Evolutionary conservation across 495 filamentous ascomycete species (phyloP).

Genomic region (Penicillium psychrofluorescens): DNA sequence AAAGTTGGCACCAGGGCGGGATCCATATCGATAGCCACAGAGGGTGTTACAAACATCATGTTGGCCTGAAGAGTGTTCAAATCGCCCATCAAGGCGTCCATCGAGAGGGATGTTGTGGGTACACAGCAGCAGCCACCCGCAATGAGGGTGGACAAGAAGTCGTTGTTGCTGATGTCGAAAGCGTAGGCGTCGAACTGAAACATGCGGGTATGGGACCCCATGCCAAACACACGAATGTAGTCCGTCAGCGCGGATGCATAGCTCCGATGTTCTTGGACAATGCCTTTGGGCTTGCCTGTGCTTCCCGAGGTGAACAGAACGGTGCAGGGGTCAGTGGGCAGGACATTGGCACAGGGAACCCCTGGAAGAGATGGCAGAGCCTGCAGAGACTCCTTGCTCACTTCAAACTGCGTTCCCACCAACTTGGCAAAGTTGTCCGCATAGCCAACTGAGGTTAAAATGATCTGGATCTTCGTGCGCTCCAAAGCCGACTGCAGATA

Average conservation of each 20-base stretch:
- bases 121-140: constrained; percentile 43
- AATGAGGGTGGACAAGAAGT: constrained; percentile 32
- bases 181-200: constrained; percentile 40
- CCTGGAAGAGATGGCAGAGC: background rate
- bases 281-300: constrained; percentile 41
- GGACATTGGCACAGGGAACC: constrained; percentile 1
- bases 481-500: constrained; percentile 12
- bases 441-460: constrained; percentile 11
- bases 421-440: constrained; percentile 1
- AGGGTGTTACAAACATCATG: constrained; percentile 35
- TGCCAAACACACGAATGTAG: constrained; percentile 9
- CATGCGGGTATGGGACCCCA: constrained; percentile 18
- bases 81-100: constrained; percentile 20
- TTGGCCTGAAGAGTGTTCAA: constrained; percentile 30
- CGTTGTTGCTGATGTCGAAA: constrained; percentile 39
- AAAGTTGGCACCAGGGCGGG: constrained; percentile 29
- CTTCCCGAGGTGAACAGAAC: constrained; percentile 39
- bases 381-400: constrained; percentile 5
- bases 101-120: constrained; percentile 24
- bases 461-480: constrained; percentile 8
- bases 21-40: constrained; percentile 28
- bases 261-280: constrained; percentile 38
- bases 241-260: constrained; percentile 20
- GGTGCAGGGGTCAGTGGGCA: constrained; percentile 11
- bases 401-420: constrained; percentile 5